These are phyloP conservation scores for Colletotrichum simmondsii DNA, from an alignment of 2,329 filamentous ascomycete species.

Conservation along the genomic window DNA sequence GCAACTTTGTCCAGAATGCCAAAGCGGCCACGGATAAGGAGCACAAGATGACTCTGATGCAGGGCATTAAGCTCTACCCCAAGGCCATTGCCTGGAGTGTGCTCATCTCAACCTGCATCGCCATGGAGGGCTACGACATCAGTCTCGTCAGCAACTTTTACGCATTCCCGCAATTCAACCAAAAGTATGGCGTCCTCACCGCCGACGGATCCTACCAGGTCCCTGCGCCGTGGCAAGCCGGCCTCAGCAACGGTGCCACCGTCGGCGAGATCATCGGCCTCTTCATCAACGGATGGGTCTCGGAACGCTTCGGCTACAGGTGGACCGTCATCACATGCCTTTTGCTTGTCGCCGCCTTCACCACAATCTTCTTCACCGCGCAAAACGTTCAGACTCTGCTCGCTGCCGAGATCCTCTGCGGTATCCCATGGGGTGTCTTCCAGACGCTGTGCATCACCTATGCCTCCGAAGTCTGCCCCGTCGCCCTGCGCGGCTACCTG, in stretches of 20 bases:
- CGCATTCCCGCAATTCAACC: conserved; percentile 67
- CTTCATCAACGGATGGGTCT: conserved; percentile 72
- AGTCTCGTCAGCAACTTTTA: conserved; percentile 85
- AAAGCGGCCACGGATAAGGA: conserved; percentile 68
- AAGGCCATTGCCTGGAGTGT: conserved; percentile 88
- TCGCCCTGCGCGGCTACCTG: conserved; percentile 76
- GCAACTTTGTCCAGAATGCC: conserved; percentile 56
- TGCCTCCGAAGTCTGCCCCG: conserved; percentile 78
- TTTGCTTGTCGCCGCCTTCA: conserved; percentile 64
- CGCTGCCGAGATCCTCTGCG: conserved; percentile 71
- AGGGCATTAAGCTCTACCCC: conserved; percentile 85
- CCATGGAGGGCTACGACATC: conserved; percentile 92
- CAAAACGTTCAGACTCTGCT: conserved; percentile 68
- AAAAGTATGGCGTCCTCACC: conserved; percentile 64
- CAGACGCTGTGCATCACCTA: conserved; percentile 72
- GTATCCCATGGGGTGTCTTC: conserved; percentile 71
- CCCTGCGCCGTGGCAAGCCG: conserved; percentile 71
- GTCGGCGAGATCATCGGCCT: conserved; percentile 75
- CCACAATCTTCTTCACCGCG: conserved; percentile 73
- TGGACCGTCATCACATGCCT: conserved; percentile 72
- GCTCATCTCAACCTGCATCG: conserved; percentile 89
- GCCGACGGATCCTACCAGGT: conserved; percentile 62
- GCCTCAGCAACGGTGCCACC: conserved; percentile 68
- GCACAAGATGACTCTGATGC: conserved; percentile 76
- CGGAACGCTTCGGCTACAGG: conserved; percentile 75